A percentile compares a stretch with the other conserved stretches of the same genome.
These are phyloP conservation scores for Dittrichia graveolens DNA, from an alignment of 129 eudicot genomes.

Conservation along the genomic window DNA sequence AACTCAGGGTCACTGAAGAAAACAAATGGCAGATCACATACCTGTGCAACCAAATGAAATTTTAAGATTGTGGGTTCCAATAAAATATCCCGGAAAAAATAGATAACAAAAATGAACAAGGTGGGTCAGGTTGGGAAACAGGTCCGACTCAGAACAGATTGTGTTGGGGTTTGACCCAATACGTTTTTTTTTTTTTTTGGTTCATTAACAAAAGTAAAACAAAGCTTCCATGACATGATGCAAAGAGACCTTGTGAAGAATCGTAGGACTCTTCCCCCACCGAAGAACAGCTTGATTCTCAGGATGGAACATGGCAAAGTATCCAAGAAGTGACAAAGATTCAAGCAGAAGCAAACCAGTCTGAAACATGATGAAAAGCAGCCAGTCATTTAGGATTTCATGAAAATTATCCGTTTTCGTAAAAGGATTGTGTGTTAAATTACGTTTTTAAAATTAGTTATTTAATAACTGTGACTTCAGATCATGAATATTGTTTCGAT, in stretches of 20 bases:
- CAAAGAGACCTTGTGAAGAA: conserved; percentile 86
- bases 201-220: background rate
- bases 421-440: too few relatives aligned
- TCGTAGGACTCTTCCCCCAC: conserved; percentile 98
- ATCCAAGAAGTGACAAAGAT: conserved; percentile 78
- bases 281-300: conserved; percentile 98
- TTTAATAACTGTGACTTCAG: too few relatives aligned
- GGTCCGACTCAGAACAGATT: too few relatives aligned
- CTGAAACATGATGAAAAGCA: conserved; percentile 42
- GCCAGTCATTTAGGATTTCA: background rate
- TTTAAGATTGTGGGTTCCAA: conserved; percentile 13
- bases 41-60: conserved; percentile 50
- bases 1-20: conserved; percentile 93
- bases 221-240: background rate
- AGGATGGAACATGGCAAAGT: conserved; percentile 85
- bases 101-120: background rate
- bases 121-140: too few relatives aligned
- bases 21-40: conserved; percentile 91
- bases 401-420: conserved; percentile 1
- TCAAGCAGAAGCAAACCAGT: conserved; percentile 83
- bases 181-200: too few relatives aligned
- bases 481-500: too few relatives aligned
- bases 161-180: too few relatives aligned
- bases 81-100: background rate
- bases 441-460: too few relatives aligned